Evolutionary conservation across 768 basidiomycete species (phyloP).

Genomic region (Phanerodontia chrysosporium): DNA sequence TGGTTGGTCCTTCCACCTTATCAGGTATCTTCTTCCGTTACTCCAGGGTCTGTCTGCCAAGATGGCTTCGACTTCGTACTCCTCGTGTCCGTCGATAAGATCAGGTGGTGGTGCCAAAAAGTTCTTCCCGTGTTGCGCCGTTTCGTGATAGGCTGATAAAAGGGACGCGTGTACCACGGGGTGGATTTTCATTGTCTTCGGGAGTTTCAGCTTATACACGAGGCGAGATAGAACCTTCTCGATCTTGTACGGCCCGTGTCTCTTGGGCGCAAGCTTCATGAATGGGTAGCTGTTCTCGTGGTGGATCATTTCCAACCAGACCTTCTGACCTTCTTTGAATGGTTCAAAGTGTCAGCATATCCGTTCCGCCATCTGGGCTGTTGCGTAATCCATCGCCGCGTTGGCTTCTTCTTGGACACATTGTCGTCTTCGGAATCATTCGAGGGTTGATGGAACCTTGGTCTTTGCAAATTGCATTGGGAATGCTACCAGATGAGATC

Average conservation of each 20-base stretch:
- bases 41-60: not conserved
- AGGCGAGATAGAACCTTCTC: not conserved
- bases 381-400: not conserved
- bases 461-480: not conserved
- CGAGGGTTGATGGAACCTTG: conserved; percentile 11
- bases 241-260: not conserved
- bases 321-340: not conserved
- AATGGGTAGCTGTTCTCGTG: not conserved
- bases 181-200: conserved; percentile 11
- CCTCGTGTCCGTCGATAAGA: conserved; percentile 10
- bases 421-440: conserved; percentile 29
- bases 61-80: conserved; percentile 10
- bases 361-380: not conserved
- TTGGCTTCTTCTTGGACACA: not conserved
- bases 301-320: not conserved
- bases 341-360: not conserved
- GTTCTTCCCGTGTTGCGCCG: conserved; percentile 1
- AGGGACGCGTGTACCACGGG: conserved; percentile 10
- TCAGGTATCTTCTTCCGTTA: not conserved
- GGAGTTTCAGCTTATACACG: conserved; percentile 9
- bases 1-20: not conserved
- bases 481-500: not conserved
- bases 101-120: not conserved
- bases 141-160: conserved; percentile 10
- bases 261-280: not conserved